Evolutionary conservation across 805 yeast genomes (phyloP), one percentile per base, ranked within the genome.

Genomic region (Priceomyces carsonii): DNA sequence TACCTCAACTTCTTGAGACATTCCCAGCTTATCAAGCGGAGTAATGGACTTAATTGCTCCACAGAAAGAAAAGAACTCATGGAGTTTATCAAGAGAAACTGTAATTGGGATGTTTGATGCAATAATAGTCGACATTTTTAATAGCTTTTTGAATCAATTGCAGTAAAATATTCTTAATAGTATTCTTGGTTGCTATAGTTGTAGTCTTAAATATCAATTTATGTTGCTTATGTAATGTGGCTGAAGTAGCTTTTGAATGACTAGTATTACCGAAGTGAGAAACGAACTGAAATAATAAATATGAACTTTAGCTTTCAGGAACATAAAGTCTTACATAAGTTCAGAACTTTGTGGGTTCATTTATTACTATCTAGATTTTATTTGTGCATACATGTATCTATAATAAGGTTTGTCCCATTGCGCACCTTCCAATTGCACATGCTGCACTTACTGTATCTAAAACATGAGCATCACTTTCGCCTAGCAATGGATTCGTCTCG

Each of bases 401-500:
- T 45, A 85, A 63, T 37, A 91, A 64, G 3, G 96, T 85, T 59
- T 93, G 96, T 38, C 99, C 99, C 48, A 93, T 63, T 1, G 97
- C 96, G 69, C 97, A 89, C 60, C 95, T 79, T 35, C 91, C 91
- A 39, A 91, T 76, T 15, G 96, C 90, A 51, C 91, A 77, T 8
- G 96, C 97, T 6, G 95, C 85, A 42, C 84, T 77, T 22, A 91
- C 85, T 3, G 99, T 93, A 55, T 89, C 95, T 33, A 80, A 61
- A 12, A 85, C 80, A 50, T 87, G 90, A 31, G 68, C 63, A 44
- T 85, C 93, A 42, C 77, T 72, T n/a, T 77, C 77, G 6, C 91
- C 97, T 45, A 93, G 73, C 33, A 78, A 75, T 29, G 99, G 98
- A 64, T 91, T 91, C 45, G 90, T 85, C 64, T 91, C 99, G 18